phyloP scores from a whole-genome alignment of 371 early-diverging fungal genomes.

The Mortierella polycephala region DNA sequence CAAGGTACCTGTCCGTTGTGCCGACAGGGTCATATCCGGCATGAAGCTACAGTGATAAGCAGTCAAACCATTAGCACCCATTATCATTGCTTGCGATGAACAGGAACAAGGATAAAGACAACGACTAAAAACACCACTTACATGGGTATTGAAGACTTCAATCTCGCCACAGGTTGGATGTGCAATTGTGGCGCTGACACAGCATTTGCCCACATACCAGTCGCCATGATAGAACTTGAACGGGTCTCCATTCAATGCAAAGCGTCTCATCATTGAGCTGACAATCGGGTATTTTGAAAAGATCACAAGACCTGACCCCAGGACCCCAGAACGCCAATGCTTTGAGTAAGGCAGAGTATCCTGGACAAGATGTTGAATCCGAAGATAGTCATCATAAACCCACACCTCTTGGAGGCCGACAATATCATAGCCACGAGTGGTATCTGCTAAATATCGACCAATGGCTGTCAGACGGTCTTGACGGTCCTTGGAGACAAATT shows the following conservation, averaged over 20 bases:
- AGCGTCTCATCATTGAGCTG: constrained; percentile 59
- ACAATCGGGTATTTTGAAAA: constrained; percentile 68
- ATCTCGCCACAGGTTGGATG: constrained; percentile 69
- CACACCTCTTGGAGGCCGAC: constrained; percentile 75
- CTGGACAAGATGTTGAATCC: constrained; percentile 54
- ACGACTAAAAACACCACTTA: constrained; percentile 31
- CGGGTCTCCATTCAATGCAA: constrained; percentile 68
- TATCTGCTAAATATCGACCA: constrained; percentile 58
- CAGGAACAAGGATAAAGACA: neutral
- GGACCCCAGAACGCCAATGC: constrained; percentile 66
- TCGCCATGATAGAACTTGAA: constrained; percentile 69
- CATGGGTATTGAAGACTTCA: constrained; percentile 75
- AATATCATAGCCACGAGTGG: constrained; percentile 60
- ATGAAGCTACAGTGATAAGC: constrained; percentile 24
- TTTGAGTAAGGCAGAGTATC: constrained; percentile 58
- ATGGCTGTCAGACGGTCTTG: constrained; percentile 65
- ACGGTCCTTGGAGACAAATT: constrained; percentile 63
- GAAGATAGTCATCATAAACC: constrained; percentile 65
- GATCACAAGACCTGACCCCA: constrained; percentile 70
- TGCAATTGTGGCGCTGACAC: constrained; percentile 61
- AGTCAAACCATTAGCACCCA: too few relatives aligned
- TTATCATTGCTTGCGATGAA: neutral
- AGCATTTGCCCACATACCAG: constrained; percentile 73
- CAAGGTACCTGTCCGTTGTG: constrained; percentile 44
- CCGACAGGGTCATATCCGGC: constrained; percentile 52